phyloP scores from a whole-genome alignment of 2,329 filamentous ascomycete species.

The Diaporthe citrichinensis region DNA sequence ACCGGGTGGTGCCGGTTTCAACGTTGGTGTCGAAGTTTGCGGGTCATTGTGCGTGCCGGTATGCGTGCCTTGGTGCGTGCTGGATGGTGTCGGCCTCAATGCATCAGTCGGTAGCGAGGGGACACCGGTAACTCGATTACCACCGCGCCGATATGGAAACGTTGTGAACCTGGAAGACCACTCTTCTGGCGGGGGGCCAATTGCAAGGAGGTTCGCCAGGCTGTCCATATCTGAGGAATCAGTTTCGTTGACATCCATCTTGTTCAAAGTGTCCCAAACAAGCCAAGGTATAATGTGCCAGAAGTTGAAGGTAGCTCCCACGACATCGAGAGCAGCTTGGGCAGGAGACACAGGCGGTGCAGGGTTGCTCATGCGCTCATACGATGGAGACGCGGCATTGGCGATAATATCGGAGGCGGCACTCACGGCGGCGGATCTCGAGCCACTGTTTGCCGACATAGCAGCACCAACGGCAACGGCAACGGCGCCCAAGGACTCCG shows the following conservation, averaged over 20 bases:
- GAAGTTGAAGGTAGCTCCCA: not conserved
- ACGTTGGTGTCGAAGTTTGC: too few relatives aligned
- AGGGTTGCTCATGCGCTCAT: not conserved
- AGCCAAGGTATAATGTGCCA: not conserved
- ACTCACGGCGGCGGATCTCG: not conserved
- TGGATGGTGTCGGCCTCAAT: not conserved
- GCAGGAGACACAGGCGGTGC: not conserved
- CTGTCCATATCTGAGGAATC: not conserved
- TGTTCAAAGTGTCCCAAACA: not conserved
- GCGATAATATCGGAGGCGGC: not conserved
- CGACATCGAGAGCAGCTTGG: not conserved
- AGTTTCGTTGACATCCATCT: not conserved
- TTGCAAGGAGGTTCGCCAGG: not conserved
- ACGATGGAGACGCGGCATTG: not conserved
- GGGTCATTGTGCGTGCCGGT: too few relatives aligned
- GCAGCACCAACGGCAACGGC: not conserved
- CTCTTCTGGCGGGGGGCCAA: not conserved
- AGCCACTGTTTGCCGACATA: not conserved
- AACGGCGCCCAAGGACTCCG: not conserved
- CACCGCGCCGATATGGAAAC: conserved; percentile 5
- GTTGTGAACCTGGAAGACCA: not conserved
- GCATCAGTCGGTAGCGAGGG: not conserved
- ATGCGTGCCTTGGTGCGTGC: too few relatives aligned
- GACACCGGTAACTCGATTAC: not conserved
- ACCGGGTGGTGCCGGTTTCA: not conserved